Base-by-base conservation (phyloP, 164 flowering plant genomes). In the Brasenia schreberi region DNA sequence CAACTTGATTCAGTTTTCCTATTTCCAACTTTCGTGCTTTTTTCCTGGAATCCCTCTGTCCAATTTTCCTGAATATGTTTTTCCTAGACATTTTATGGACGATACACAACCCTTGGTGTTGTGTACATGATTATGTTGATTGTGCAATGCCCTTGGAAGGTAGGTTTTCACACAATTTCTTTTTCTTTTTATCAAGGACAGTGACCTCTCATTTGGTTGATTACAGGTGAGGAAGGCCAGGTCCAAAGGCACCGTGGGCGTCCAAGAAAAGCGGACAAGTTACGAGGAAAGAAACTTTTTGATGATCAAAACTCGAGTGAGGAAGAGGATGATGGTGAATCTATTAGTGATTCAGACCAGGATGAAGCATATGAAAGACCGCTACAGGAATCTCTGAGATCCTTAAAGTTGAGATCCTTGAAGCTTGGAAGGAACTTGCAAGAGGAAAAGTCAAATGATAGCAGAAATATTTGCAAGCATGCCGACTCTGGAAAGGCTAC, bases 271-370 rank as follows among this genome's bases (percentile, higher is more conserved):
- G 76, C 67, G 61, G 84, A 69, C 56, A 83, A 84, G 66, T 18
- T 92, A 63, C 81, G 72, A 67, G 97, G 98, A 65, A 95, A 84
- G 81, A 88, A 85, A 70, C 89, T 95, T 23, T 95, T 95, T 79
- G 95, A 90, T 66, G 98, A 74, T 72, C 84, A 85, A 18, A 79
- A 77, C 75, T 83, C 96, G 62, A 84, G 95, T 71, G 98, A 85
- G 68, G 97, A 90, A 23, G 94, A 92, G 68, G 96, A 88, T 56
- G 56, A 49, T 6, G 56, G 56, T 49, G 63, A 61, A 1, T 79
- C 87, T 61, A 88, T 89, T 49, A 86, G 93, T 74, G 83, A 67
- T 43, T 88, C 97, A 63, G 99, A 95, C 65, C 88, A 81, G 71
- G 89, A 87, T 65, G 87, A 74, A 39, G 85, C 81, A 18, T 87